Evolutionary conservation across 2,329 filamentous ascomycete genomes (phyloP).

Genomic region (Exserohilum turcica): DNA sequence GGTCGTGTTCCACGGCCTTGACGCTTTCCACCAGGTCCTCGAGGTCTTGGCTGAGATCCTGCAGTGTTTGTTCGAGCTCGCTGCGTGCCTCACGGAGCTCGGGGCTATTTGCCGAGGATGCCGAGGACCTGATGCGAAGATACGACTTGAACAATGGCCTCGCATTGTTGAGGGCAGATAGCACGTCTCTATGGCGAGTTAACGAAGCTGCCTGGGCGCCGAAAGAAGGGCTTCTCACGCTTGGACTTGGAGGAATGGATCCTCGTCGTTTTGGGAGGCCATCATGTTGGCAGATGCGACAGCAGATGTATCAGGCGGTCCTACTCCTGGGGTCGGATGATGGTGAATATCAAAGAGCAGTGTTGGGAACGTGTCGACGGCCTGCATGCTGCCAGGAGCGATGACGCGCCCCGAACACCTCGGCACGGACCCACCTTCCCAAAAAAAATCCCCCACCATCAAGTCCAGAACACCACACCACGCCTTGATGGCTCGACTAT

Average conservation of each 20-base stretch:
- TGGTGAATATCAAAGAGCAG: slow-evolving; percentile 3
- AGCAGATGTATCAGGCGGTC: not conserved
- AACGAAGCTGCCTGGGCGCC: slow-evolving; percentile 20
- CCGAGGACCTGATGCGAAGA: slow-evolving; percentile 89
- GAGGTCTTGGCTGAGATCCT: slow-evolving; percentile 78
- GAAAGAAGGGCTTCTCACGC: slow-evolving; percentile 38
- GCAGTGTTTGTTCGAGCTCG: slow-evolving; percentile 80
- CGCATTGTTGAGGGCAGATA: slow-evolving; percentile 77
- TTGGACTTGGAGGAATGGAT: slow-evolving; percentile 59
- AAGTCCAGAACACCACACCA: slow-evolving; percentile 15
- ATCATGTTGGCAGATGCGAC: slow-evolving; percentile 39
- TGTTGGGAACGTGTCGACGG: slow-evolving; percentile 15
- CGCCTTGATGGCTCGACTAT: slow-evolving; percentile 7
- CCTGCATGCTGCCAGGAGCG: slow-evolving; percentile 11
- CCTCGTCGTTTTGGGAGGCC: slow-evolving; percentile 48
- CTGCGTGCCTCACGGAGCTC: slow-evolving; percentile 66
- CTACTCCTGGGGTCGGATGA: not conserved
- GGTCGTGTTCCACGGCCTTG: slow-evolving; percentile 83
- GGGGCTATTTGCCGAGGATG: slow-evolving; percentile 67
- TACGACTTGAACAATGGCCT: slow-evolving; percentile 92
- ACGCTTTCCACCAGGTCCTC: slow-evolving; percentile 87
- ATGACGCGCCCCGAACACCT: slow-evolving; percentile 17
- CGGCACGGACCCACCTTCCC: slow-evolving; percentile 23
- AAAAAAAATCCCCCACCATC: slow-evolving; percentile 22
- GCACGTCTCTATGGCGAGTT: slow-evolving; percentile 73